Evolutionary conservation across 2,329 filamentous ascomycete species (phyloP).

Genomic region (Epichloe sibirici): DNA sequence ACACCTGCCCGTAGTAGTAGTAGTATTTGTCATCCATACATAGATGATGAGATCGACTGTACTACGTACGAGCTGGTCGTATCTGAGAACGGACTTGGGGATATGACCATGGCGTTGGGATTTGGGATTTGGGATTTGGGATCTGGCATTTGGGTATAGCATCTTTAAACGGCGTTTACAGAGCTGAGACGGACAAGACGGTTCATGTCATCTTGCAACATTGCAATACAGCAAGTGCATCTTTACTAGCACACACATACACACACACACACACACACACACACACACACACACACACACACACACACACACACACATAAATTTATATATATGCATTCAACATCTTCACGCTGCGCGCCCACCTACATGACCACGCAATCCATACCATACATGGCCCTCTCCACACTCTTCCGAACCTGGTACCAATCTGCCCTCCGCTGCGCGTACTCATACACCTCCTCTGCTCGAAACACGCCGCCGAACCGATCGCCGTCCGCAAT

Average conservation of each 20-base stretch:
- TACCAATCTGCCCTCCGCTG: constrained; percentile 94
- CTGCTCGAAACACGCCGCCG: constrained; percentile 80
- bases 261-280: background rate
- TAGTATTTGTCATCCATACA: too few species aligned
- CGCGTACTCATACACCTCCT: constrained; percentile 96
- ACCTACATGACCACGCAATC: constrained; percentile 72
- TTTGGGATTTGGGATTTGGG: too few species aligned
- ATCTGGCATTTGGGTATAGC: too few species aligned
- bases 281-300: background rate
- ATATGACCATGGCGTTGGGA: too few species aligned
- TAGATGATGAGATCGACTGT: too few species aligned
- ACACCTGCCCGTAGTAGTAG: too few species aligned
- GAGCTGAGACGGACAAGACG: too few species aligned
- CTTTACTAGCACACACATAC: background rate
- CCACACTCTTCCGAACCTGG: constrained; percentile 73
- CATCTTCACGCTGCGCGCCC: background rate
- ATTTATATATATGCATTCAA: background rate
- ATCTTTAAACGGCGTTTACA: too few species aligned
- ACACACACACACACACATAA: background rate
- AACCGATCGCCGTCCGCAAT: constrained; percentile 89
- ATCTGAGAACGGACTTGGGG: too few species aligned
- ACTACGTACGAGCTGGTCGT: too few species aligned
- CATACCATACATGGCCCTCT: constrained; percentile 94
- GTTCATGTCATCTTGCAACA: too few species aligned
- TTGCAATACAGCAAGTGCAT: too few species aligned